Percentiles rank a stretch among this genome's conserved stretches.
phyloP scores from a whole-genome alignment of 306 rosid genomes.

The Fagus crenata region DNA sequence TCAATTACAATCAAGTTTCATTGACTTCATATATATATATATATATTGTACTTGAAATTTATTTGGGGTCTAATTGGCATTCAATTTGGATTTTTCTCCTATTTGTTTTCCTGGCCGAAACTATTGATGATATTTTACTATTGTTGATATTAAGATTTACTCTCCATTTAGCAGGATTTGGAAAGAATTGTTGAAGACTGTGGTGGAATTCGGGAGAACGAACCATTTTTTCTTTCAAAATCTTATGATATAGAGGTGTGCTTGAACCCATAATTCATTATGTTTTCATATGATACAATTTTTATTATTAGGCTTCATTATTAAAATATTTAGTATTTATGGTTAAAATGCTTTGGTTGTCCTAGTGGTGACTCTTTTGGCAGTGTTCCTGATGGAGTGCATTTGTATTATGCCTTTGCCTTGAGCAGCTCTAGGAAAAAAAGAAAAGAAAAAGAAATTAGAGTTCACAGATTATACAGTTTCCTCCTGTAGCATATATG shows the following conservation, averaged over 20 bases:
- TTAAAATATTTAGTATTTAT: constrained; percentile 3
- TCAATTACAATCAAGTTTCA: no score
- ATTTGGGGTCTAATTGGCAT: neutral
- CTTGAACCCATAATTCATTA: constrained; percentile 7
- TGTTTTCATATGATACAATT: constrained; percentile 1
- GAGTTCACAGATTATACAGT: neutral
- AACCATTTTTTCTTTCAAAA: constrained; percentile 79
- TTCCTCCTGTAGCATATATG: neutral
- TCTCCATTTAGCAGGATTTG: constrained; percentile 60
- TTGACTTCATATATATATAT: constrained; percentile 15
- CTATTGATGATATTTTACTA: constrained; percentile 1
- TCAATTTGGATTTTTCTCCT: no score
- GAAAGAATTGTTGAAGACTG: constrained; percentile 60
- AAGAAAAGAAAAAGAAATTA: neutral
- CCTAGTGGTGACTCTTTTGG: neutral
- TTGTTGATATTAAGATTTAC: constrained; percentile 8
- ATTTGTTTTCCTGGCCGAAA: no score
- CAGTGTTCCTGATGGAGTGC: neutral
- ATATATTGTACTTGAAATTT: no score
- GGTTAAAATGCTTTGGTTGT: neutral
- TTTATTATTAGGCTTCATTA: constrained; percentile 16
- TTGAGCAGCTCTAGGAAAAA: neutral
- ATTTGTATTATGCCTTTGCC: neutral
- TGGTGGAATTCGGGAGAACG: constrained; percentile 66
- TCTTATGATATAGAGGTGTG: constrained; percentile 64